phyloP scores from a whole-genome alignment of 805 yeast species.

The Cyberlindnera americana region DNA sequence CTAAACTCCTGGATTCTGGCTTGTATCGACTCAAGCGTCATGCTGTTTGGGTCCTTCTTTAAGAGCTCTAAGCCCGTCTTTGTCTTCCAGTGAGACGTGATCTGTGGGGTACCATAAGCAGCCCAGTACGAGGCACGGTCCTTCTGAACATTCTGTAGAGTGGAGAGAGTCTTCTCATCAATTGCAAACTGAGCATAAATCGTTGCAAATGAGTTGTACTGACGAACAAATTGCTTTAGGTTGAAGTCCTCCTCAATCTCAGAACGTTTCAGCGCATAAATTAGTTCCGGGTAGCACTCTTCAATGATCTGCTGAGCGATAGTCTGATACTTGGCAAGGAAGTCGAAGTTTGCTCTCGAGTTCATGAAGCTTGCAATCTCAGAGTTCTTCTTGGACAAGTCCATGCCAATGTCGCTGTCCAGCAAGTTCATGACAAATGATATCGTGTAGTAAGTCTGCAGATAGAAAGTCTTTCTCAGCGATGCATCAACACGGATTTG shows the following conservation, averaged over 20 bases:
- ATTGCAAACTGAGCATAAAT: conserved; percentile 4
- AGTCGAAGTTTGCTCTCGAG: not conserved
- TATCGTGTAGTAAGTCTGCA: conserved; percentile 11
- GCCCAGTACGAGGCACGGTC: conserved; percentile 23
- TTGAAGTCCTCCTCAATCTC: conserved; percentile 1
- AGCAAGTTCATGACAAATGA: conserved; percentile 1
- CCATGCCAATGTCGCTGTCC: not conserved
- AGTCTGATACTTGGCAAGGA: not conserved
- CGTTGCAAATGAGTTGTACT: conserved; percentile 8
- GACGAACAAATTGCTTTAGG: conserved; percentile 8
- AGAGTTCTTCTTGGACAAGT: not conserved
- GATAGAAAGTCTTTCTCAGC: conserved; percentile 16
- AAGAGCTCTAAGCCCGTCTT: conserved; percentile 37
- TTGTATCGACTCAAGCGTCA: conserved; percentile 7
- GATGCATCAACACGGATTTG: conserved; percentile 17
- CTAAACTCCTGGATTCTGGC: conserved; percentile 6
- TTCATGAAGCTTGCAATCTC: not conserved
- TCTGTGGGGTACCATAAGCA: conserved; percentile 20
- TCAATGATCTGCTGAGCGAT: not conserved
- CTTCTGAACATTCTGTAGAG: conserved; percentile 4
- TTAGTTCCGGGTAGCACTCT: conserved; percentile 2
- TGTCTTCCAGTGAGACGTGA: conserved; percentile 37
- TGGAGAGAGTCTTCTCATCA: conserved; percentile 4
- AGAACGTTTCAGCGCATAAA: not conserved
- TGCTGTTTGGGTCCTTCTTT: conserved; percentile 10